These are phyloP conservation scores for Blechomonas ayalai DNA, from an alignment of 208 protist species.

Conservation along the genomic window DNA sequence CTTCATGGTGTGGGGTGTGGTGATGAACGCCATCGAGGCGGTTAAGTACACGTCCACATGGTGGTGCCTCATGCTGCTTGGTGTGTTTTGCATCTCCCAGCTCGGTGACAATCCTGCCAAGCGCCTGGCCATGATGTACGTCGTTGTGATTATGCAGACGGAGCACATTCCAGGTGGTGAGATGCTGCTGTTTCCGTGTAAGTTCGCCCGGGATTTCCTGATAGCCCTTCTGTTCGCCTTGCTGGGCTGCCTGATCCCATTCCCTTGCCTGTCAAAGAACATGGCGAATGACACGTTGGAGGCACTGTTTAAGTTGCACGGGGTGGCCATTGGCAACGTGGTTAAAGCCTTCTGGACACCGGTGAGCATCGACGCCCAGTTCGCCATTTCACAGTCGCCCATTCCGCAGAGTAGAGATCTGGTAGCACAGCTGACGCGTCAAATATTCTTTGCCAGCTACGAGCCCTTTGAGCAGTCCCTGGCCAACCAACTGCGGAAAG, in stretches of 20 bases:
- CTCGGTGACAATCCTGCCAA: slow-evolving; percentile 18
- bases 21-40: slow-evolving; percentile 13
- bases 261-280: slow-evolving; percentile 18
- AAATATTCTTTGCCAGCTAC: slow-evolving; percentile 15
- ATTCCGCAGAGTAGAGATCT: too few relatives aligned
- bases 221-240: slow-evolving; percentile 25
- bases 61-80: slow-evolving; percentile 25
- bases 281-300: slow-evolving; percentile 27
- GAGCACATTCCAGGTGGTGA: slow-evolving; percentile 5
- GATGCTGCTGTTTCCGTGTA: slow-evolving; percentile 10
- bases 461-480: slow-evolving; percentile 15
- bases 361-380: slow-evolving; percentile 29
- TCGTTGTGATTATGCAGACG: slow-evolving; percentile 27
- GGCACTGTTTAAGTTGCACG: slow-evolving; percentile 17
- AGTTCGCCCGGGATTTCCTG: slow-evolving; percentile 36
- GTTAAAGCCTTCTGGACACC: slow-evolving; percentile 40
- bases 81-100: slow-evolving; percentile 15
- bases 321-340: slow-evolving; percentile 15
- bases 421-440: too few relatives aligned
- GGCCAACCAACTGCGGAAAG: too few relatives aligned
- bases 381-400: slow-evolving; percentile 17
- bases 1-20: slow-evolving; percentile 21
- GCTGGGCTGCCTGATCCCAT: too few relatives aligned
- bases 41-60: slow-evolving; percentile 10
- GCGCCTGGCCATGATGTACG: slow-evolving; percentile 13